Percentiles rank a stretch among this genome's conserved stretches.
These are phyloP conservation scores for Globisporangium paddicum DNA, from an alignment of 352 stramenopile species.

Conservation along the genomic window DNA sequence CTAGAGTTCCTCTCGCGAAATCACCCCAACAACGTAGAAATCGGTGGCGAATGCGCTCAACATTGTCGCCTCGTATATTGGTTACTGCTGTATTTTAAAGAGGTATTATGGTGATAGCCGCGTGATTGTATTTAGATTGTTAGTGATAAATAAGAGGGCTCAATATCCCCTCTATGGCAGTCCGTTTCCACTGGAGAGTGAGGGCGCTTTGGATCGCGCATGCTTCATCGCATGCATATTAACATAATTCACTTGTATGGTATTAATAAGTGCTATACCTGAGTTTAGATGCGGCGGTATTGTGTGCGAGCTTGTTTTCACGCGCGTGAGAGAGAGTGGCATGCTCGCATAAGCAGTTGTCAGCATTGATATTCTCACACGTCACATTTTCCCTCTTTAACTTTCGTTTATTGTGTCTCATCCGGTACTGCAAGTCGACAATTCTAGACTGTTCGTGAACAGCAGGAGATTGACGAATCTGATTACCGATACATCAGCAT, in stretches of 20 bases:
- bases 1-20: no score
- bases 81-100: not conserved
- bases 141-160: no score
- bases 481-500: not conserved
- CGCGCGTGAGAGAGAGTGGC: not conserved
- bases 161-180: no score
- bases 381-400: not conserved
- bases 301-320: not conserved
- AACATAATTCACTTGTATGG: no score
- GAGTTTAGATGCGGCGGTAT: no score
- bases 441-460: conserved; percentile 15
- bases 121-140: not conserved
- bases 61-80: not conserved
- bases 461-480: not conserved
- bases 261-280: no score
- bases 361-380: not conserved
- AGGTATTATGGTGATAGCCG: not conserved
- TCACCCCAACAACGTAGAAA: no score
- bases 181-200: no score
- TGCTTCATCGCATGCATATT: no score
- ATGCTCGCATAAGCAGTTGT: no score
- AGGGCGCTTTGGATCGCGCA: no score
- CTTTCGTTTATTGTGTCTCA: conserved; percentile 1
- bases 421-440: not conserved
- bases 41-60: not conserved